Evolutionary conservation across 2,329 filamentous ascomycete species (phyloP), one percentile per base, ranked within the genome.

Genomic region (Metarhizium humberi): DNA sequence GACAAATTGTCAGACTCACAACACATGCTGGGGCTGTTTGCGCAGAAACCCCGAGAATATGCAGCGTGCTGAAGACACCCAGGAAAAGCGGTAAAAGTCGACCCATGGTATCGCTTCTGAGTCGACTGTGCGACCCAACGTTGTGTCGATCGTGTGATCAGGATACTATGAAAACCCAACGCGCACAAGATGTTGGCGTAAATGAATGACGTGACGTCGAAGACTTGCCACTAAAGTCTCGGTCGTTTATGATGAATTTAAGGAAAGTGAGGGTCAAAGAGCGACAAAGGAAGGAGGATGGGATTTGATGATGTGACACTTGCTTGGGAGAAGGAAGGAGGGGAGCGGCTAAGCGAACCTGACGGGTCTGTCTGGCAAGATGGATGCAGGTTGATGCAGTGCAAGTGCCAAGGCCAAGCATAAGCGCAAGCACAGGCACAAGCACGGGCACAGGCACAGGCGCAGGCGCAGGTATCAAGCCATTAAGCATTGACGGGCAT

Each of bases 61-160:
- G 61, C 10, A 68, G 49, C 52, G 66, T 63, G 59, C 63, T 62
- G 53, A 71, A 57, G 53, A 64, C 63, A 58, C 66, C 58, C 16
- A 71, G 45, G 42, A 63, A 16, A 29, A 56, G 14, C 7, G 53
- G 56, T 32, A 57, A 42, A 49, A 57, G 50, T 25, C 53, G 53
- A 43, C 53, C 51, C 56, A 57, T 57, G 40, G 40, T 55, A 48
- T 36, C 36, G 14, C 10, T 18, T 45, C 11, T 45, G 30, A 11
- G 36, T 20, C 32, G 49, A 51, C 20, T 29, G 16, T 7, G n/a
- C 16, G 32, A 20, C 13, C 32, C 18, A 29, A 48, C n/a, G 14
- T 5, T 34, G 32, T 8, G 36, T 14, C 16, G 53, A 52, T 25
- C 25, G 25, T 25, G 25, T 25, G 29, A 7, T 20, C 55, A 55